phyloP scores from a whole-genome alignment of 768 basidiomycete genomes.

The Tylopilus cervinicoccineus region DNA sequence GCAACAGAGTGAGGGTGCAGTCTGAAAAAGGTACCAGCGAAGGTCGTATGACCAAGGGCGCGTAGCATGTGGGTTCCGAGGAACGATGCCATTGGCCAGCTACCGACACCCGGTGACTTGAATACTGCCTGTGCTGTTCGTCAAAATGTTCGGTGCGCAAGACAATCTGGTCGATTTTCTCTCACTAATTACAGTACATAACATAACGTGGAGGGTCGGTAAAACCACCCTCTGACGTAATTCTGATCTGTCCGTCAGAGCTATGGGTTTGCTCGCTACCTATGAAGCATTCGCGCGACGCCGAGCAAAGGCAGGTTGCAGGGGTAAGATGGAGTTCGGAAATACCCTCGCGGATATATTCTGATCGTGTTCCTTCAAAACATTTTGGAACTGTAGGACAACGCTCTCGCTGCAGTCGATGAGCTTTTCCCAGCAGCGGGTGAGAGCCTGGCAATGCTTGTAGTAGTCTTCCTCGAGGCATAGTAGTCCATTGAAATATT shows the following conservation, averaged over 20 bases:
- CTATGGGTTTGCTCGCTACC: background rate
- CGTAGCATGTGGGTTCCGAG: constrained; percentile 1
- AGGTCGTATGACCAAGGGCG: constrained; percentile 1
- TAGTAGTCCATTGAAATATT: constrained; percentile 51
- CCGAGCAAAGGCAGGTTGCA: constrained; percentile 16
- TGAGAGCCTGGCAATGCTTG: constrained; percentile 37
- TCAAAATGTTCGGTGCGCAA: background rate
- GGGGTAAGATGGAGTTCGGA: constrained; percentile 41
- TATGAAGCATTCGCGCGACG: constrained; percentile 6
- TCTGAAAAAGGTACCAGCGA: background rate
- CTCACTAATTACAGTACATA: background rate
- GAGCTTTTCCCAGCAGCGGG: constrained; percentile 40
- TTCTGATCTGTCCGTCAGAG: background rate
- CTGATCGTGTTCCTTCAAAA: constrained; percentile 47
- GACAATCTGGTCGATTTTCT: too few relatives aligned
- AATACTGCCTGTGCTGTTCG: background rate
- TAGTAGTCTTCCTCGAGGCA: constrained; percentile 54
- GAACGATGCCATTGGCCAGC: constrained; percentile 13
- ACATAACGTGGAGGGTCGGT: too few relatives aligned
- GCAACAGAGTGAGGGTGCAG: background rate
- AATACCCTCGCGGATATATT: constrained; percentile 47
- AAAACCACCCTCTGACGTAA: background rate
- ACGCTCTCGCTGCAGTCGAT: constrained; percentile 38
- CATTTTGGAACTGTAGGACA: constrained; percentile 32
- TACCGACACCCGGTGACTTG: background rate